Evolutionary conservation across 2,329 filamentous ascomycete genomes (phyloP).

Genomic region (Colletotrichum sp.): DNA sequence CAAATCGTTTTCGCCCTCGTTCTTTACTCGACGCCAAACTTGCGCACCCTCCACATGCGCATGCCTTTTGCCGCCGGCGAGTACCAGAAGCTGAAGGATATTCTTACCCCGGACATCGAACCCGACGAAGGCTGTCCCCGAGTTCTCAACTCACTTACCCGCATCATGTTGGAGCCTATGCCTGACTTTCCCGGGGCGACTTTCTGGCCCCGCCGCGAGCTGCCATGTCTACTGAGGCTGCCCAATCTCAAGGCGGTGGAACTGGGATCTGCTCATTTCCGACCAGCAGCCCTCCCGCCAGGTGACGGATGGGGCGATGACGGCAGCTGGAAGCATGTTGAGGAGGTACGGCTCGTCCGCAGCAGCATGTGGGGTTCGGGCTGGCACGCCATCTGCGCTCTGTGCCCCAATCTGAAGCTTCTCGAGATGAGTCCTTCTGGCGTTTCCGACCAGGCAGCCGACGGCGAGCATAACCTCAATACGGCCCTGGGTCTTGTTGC

Average conservation of each 20-base stretch:
- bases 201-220: slow-evolving; percentile 18
- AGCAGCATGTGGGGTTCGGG: slow-evolving; percentile 20
- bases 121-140: slow-evolving; percentile 11
- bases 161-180: slow-evolving; percentile 20
- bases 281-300: slow-evolving; percentile 6
- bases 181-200: slow-evolving; percentile 14
- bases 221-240: slow-evolving; percentile 12
- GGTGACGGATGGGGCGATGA: slow-evolving; percentile 20
- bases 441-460: slow-evolving; percentile 10
- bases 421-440: slow-evolving; percentile 18
- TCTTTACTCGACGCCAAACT: slow-evolving; percentile 15
- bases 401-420: slow-evolving; percentile 17
- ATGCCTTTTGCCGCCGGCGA: slow-evolving; percentile 19
- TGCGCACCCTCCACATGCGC: slow-evolving; percentile 15
- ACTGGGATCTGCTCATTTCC: slow-evolving; percentile 13
- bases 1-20: slow-evolving; percentile 18
- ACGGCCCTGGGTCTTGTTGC: slow-evolving; percentile 7
- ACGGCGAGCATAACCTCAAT: slow-evolving; percentile 19
- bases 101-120: slow-evolving; percentile 16
- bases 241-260: slow-evolving; percentile 15
- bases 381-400: slow-evolving; percentile 17
- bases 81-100: slow-evolving; percentile 18
- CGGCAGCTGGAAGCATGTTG: slow-evolving; percentile 19
- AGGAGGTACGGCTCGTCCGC: slow-evolving; percentile 15
- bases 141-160: slow-evolving; percentile 14